phyloP scores from a whole-genome alignment of 805 yeast species.

The Saccharomycopsis sp. region DNA sequence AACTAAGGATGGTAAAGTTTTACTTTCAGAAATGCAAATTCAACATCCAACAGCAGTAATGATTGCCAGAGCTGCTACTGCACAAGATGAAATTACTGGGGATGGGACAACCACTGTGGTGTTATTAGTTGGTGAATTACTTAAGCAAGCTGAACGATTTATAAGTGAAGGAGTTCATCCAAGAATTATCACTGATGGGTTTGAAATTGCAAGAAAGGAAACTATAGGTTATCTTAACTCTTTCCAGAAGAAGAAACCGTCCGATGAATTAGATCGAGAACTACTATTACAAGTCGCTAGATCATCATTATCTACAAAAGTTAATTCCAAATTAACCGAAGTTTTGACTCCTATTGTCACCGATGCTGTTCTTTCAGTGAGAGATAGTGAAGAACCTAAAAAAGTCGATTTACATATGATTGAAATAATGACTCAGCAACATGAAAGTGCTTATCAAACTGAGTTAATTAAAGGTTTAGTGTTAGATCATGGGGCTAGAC shows the following conservation, averaged over 20 bases:
- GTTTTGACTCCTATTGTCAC: conserved; percentile 90
- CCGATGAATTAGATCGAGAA: conserved; percentile 67
- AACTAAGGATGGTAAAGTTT: conserved; percentile 94
- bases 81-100: conserved; percentile 98
- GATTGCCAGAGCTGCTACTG: conserved; percentile 96
- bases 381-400: conserved; percentile 34
- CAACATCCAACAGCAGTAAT: conserved; percentile 84
- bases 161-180: conserved; percentile 95
- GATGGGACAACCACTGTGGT: conserved; percentile 98
- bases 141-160: conserved; percentile 90
- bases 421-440: conserved; percentile 98
- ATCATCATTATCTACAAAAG: conserved; percentile 83
- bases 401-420: conserved; percentile 89
- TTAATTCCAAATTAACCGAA: conserved; percentile 66
- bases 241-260: conserved; percentile 41
- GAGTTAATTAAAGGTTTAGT: conserved; percentile 82
- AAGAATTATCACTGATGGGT: conserved; percentile 88
- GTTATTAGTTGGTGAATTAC: conserved; percentile 85
- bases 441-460: conserved; percentile 78
- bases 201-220: conserved; percentile 80
- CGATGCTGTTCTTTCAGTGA: conserved; percentile 85
- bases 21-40: conserved; percentile 93
- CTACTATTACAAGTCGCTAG: conserved; percentile 86
- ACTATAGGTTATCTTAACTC: conserved; percentile 61
- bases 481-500: conserved; percentile 96